Base-by-base conservation (phyloP, 768 basidiomycete genomes). In the Amanita pallidorosea region DNA sequence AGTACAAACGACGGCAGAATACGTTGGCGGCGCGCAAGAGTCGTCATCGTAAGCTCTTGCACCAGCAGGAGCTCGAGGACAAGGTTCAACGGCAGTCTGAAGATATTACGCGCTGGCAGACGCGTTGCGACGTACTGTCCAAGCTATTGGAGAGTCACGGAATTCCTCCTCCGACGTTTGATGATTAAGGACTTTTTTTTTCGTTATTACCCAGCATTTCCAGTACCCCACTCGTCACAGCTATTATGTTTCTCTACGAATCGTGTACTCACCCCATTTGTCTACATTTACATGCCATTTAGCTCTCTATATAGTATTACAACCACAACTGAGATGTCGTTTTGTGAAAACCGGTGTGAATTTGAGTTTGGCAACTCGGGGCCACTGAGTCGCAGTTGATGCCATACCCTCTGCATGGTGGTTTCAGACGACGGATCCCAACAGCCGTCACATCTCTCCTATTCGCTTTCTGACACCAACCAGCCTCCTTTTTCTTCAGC, bases 1-100 rank as follows among this genome's bases (percentile, higher is more conserved):
- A 83, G 65, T 75, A 74, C 47, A 91, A 90, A 73, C 76, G 89
- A 42, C 74, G 83, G 5, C 81, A 83, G 65, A 91, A 90, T 60
- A 88, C 87, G 4, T 63, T 89, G 6, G 88, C 89, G 0, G 89
- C 89, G 17, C 73, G 89, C 4, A 75, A 85, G 43, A 81, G 79
- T 57, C 72, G 88, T 9, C 79, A 79, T 74, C 74, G 88, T 43
- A 91, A 89, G 73, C 65, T 83, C 34, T 75, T 80, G 66, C 75
- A 86, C 56, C 77, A 85, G 60, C 73, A 75, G 51, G 71, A 74
- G 50, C 63, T 90, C 38, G 80, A 86, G 69, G 62, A 68, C 7
- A 65, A 56, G n/a, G 60, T 77, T 40, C 73, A 75, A 47, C 61
- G 47, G 12, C 59, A 77, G 63, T 66, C 67, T 55, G 59, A 58